Conservation (phyloP, 257 asterid species). For the Solanum lycopersicoides region DNA sequence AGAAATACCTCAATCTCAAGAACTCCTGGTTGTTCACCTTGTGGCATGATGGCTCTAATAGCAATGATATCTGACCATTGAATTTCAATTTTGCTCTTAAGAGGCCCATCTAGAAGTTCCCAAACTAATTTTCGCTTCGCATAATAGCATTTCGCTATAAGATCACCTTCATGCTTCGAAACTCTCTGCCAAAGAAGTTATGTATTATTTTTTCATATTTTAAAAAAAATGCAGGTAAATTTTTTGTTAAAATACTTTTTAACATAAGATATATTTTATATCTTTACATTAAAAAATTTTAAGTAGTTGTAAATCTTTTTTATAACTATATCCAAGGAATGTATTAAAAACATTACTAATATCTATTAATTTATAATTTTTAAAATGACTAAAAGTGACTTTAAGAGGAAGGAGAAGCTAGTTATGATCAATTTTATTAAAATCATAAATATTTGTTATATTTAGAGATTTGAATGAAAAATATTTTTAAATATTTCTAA, state of each 20-base stretch:
- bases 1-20: slow-evolving; percentile 48
- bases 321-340: no score
- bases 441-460: no score
- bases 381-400: not conserved
- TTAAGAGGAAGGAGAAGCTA: no score
- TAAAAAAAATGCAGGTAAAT: no score
- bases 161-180: slow-evolving; percentile 42
- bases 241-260: not conserved
- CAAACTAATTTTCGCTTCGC: slow-evolving; percentile 58
- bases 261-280: not conserved
- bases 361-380: no score
- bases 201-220: not conserved
- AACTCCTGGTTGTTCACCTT: slow-evolving; percentile 15
- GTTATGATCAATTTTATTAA: no score
- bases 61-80: slow-evolving; percentile 61
- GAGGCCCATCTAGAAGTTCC: slow-evolving; percentile 59
- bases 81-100: slow-evolving; percentile 70
- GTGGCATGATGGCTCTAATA: slow-evolving; percentile 23
- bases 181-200: slow-evolving; percentile 15
- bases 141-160: slow-evolving; percentile 53
- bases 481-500: no score
- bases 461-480: no score
- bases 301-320: not conserved
- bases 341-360: not conserved
- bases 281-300: not conserved